These are phyloP conservation scores for Plasmodium knowlesi DNA, from an alignment of 169 alveolate species.

Conservation along the genomic window DNA sequence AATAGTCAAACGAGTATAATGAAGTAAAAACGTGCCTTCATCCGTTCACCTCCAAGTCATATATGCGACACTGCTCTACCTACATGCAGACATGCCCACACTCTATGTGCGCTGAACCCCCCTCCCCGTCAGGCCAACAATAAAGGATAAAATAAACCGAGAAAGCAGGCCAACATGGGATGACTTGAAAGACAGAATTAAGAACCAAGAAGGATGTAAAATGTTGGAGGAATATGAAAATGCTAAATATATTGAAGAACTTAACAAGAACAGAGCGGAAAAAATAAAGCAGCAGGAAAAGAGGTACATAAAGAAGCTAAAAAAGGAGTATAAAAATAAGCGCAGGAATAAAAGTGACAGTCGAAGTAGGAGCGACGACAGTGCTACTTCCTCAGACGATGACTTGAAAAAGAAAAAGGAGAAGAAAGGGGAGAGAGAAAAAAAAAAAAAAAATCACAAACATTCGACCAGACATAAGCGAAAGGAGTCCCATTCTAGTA, in stretches of 20 bases:
- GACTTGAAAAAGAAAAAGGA: constrained; percentile 46
- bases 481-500: background rate
- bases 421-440: constrained; percentile 12
- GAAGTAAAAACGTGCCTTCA: background rate
- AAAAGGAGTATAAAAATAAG: constrained; percentile 69
- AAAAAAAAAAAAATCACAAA: background rate
- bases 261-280: constrained; percentile 62
- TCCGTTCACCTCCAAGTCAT: background rate
- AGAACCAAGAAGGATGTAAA: constrained; percentile 69
- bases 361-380: constrained; percentile 3
- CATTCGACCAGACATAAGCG: background rate
- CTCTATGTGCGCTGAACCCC: background rate
- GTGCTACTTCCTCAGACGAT: constrained; percentile 24
- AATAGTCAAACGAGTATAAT: background rate
- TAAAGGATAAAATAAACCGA: constrained; percentile 69
- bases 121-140: constrained; percentile 45
- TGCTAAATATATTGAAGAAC: constrained; percentile 54
- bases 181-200: constrained; percentile 67
- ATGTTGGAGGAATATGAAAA: constrained; percentile 74
- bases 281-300: constrained; percentile 74
- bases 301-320: constrained; percentile 70
- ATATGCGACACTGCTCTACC: background rate
- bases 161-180: constrained; percentile 76
- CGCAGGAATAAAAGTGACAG: constrained; percentile 26
- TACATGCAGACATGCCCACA: background rate